Evolutionary conservation across 2,329 filamentous ascomycete genomes (phyloP).

Genomic region (Cercospora sojina): DNA sequence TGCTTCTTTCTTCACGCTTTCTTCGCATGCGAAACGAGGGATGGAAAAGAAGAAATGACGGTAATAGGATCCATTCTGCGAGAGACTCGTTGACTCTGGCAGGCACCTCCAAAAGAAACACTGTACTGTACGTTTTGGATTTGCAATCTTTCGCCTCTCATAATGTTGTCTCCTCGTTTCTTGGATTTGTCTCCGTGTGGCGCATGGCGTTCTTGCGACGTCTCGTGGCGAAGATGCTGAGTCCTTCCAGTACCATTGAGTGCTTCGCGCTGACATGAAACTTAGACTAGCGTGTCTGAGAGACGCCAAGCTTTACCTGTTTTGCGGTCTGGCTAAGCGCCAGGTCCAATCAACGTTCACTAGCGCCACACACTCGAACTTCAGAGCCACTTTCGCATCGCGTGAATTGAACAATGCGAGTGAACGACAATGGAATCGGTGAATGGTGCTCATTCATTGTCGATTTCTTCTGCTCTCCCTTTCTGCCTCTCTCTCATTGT

Average conservation of each 20-base stretch:
- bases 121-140: neutral
- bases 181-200: neutral
- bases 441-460: neutral
- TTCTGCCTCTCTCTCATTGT: neutral
- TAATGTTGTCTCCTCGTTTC: neutral
- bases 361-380: slow-evolving; percentile 2
- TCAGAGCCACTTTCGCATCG: neutral
- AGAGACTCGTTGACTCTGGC: neutral
- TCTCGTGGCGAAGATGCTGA: neutral
- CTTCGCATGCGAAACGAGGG: slow-evolving; percentile 3
- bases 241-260: neutral
- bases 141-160: neutral
- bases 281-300: neutral
- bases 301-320: neutral
- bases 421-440: neutral
- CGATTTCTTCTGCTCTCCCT: neutral
- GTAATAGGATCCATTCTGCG: slow-evolving; percentile 9
- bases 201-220: neutral
- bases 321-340: slow-evolving; percentile 2
- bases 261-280: slow-evolving; percentile 6
- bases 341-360: slow-evolving; percentile 12
- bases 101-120: neutral
- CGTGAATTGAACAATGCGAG: neutral
- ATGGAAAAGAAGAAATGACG: slow-evolving; percentile 3
- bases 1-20: neutral